Conservation (phyloP, 768 basidiomycete species). For the Naematelia encephala region DNA sequence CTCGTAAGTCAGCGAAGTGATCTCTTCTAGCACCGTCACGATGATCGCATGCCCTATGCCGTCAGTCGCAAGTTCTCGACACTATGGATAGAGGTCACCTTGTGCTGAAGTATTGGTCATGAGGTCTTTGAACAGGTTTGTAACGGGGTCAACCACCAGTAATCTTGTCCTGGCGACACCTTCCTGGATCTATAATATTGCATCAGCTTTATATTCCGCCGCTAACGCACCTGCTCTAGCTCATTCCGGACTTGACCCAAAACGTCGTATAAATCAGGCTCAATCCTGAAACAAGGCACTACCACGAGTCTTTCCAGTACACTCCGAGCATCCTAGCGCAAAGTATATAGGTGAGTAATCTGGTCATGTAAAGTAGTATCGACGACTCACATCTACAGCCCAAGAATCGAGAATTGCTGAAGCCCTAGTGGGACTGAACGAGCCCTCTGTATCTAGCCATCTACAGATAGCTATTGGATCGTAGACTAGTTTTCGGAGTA, state of each 20-base stretch:
- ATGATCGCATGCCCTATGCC: constrained; percentile 38
- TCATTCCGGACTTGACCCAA: constrained; percentile 23
- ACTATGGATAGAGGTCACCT: no score
- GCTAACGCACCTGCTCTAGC: constrained; percentile 15
- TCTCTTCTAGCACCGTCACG: constrained; percentile 34
- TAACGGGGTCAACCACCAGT: constrained; percentile 42
- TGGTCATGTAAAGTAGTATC: no score
- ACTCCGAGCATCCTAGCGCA: constrained; percentile 17
- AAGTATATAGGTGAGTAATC: no score
- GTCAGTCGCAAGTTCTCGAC: no score
- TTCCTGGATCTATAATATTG: not conserved
- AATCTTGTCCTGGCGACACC: constrained; percentile 12
- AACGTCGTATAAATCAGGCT: constrained; percentile 34
- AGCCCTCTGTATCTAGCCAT: constrained; percentile 48
- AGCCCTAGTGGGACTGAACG: constrained; percentile 39
- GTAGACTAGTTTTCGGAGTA: constrained; percentile 19
- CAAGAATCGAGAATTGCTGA: constrained; percentile 22
- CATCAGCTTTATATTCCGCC: not conserved
- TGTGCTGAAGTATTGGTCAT: constrained; percentile 34
- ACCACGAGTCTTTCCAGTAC: constrained; percentile 30
- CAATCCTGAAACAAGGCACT: constrained; percentile 31
- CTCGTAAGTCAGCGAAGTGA: constrained; percentile 29
- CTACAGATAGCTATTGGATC: constrained; percentile 27
- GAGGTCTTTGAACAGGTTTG: constrained; percentile 40
- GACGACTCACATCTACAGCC: constrained; percentile 25